These are phyloP conservation scores for Trichothecium roseum DNA, from an alignment of 2,329 filamentous ascomycete genomes.

Conservation along the genomic window DNA sequence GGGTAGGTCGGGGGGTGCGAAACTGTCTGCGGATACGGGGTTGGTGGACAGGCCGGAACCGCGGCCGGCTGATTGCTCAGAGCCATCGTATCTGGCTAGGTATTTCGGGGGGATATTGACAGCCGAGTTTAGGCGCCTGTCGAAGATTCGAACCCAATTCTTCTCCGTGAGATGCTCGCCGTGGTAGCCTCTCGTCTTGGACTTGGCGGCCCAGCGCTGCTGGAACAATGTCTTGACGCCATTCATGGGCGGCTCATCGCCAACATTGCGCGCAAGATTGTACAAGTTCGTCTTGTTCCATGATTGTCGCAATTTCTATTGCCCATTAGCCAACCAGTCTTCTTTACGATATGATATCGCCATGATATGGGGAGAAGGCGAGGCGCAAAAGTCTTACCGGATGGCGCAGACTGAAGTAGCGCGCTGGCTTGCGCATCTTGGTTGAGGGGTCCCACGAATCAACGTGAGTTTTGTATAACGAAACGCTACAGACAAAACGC, in stretches of 20 bases:
- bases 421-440: constrained; percentile 44
- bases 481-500: no score
- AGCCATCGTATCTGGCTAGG: constrained; percentile 72
- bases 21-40: constrained; percentile 20
- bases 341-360: no score
- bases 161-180: constrained; percentile 89
- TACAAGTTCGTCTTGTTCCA: constrained; percentile 98
- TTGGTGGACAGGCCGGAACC: constrained; percentile 54
- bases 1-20: constrained; percentile 16
- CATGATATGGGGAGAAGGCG: neutral
- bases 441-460: constrained; percentile 4
- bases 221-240: constrained; percentile 72
- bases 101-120: constrained; percentile 76
- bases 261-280: constrained; percentile 52
- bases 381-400: constrained; percentile 39
- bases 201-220: constrained; percentile 94
- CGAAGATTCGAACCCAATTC: constrained; percentile 92
- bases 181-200: constrained; percentile 75
- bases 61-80: constrained; percentile 71
- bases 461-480: no score
- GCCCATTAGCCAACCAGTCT: neutral
- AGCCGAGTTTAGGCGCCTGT: constrained; percentile 66
- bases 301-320: constrained; percentile 82
- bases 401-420: constrained; percentile 57
- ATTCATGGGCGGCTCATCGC: constrained; percentile 18